phyloP scores from a whole-genome alignment of 1,284 basidiomycete genomes.

The Phlebopus sp. region DNA sequence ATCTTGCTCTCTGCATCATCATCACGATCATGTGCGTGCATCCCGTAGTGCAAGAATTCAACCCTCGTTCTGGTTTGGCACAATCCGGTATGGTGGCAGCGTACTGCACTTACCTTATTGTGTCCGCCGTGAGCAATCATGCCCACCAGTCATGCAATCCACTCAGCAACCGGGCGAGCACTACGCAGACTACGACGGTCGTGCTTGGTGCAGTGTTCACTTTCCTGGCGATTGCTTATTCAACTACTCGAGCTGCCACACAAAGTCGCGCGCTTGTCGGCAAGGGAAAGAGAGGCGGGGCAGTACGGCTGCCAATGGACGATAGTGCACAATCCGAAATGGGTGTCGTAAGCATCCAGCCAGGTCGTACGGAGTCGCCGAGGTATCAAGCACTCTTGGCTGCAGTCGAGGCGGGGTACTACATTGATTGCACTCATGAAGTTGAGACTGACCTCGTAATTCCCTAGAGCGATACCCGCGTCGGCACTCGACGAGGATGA shows the following conservation, averaged over 20 bases:
- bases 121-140: slow-evolving; percentile 94
- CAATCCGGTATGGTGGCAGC: slow-evolving; percentile 96
- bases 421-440: slow-evolving; percentile 9
- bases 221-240: slow-evolving; percentile 97
- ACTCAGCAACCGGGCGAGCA: slow-evolving; percentile 58
- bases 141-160: slow-evolving; percentile 88
- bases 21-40: slow-evolving; percentile 85
- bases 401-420: slow-evolving; percentile 91
- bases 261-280: slow-evolving; percentile 91
- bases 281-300: slow-evolving; percentile 57
- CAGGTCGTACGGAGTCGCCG: slow-evolving; percentile 81
- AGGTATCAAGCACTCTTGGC: slow-evolving; percentile 94
- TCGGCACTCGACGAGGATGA: slow-evolving; percentile 87
- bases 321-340: slow-evolving; percentile 60
- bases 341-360: slow-evolving; percentile 81
- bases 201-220: slow-evolving; percentile 94
- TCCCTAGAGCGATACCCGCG: slow-evolving; percentile 79
- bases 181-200: slow-evolving; percentile 83
- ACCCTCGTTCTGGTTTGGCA: slow-evolving; percentile 92
- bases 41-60: slow-evolving; percentile 88
- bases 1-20: slow-evolving; percentile 78
- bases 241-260: slow-evolving; percentile 93
- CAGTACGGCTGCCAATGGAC: slow-evolving; percentile 60
- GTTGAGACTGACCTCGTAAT: slow-evolving; percentile 1
- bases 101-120: slow-evolving; percentile 95